A percentile compares a stretch with the other conserved stretches of the same genome.
Conservation (phyloP, 345 rosid genomes). For the Brassica nigra region DNA sequence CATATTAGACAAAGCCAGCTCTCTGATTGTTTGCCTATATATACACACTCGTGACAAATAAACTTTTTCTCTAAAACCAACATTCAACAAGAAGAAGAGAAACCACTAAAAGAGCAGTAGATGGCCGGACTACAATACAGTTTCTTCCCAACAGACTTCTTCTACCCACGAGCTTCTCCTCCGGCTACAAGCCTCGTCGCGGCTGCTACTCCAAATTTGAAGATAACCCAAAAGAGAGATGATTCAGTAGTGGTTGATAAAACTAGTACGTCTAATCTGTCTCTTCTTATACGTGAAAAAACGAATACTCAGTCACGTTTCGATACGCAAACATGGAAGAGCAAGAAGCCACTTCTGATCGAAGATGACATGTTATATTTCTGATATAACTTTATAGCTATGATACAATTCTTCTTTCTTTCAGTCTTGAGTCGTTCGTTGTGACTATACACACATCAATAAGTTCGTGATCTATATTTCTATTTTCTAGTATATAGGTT, state of each 20-base stretch:
- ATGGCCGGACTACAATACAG: slow-evolving; percentile 59
- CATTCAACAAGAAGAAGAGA: background rate
- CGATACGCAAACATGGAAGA: slow-evolving; percentile 29
- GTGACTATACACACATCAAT: background rate
- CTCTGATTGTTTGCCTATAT: slow-evolving; percentile 20
- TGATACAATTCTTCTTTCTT: background rate
- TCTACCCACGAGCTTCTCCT: slow-evolving; percentile 50
- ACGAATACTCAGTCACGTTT: slow-evolving; percentile 22
- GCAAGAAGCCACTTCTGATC: slow-evolving; percentile 11
- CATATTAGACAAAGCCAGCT: background rate
- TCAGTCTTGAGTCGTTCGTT: background rate
- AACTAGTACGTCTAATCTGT: slow-evolving; percentile 29
- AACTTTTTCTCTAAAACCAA: slow-evolving; percentile 1
- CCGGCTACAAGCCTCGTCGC: slow-evolving; percentile 23
- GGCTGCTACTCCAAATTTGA: background rate
- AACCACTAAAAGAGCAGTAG: background rate
- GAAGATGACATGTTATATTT: slow-evolving; percentile 12
- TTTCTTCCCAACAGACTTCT: slow-evolving; percentile 60
- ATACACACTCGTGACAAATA: slow-evolving; percentile 17
- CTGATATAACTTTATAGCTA: background rate
- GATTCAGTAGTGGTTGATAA: slow-evolving; percentile 13
- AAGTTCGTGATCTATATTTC: background rate
- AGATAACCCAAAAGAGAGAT: slow-evolving; percentile 20
- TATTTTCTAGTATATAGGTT: background rate
- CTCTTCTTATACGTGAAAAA: slow-evolving; percentile 24